These are phyloP conservation scores for Didymella arachidicola DNA, from an alignment of 2,329 filamentous ascomycete species.

Conservation along the genomic window DNA sequence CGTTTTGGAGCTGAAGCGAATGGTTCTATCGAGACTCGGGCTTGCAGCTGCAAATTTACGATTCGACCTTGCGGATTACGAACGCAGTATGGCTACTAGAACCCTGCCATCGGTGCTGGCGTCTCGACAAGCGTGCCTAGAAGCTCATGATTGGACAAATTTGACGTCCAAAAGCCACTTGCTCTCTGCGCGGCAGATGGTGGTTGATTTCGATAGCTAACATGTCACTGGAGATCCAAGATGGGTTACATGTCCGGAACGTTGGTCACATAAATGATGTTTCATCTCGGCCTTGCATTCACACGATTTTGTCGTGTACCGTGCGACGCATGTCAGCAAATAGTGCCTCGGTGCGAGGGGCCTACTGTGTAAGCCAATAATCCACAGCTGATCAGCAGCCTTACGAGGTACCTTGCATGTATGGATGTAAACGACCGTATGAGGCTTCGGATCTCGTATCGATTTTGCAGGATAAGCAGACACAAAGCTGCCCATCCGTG, in stretches of 20 bases:
- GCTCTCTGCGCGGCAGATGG: conserved; percentile 11
- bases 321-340: conserved; percentile 18
- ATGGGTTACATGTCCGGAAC: not conserved
- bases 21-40: conserved; percentile 2
- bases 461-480: not conserved
- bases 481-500: not conserved
- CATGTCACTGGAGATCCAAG: not conserved
- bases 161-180: conserved; percentile 10
- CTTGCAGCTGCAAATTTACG: not conserved
- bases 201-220: conserved; percentile 7
- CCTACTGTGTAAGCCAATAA: conserved; percentile 3
- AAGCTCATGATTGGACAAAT: conserved; percentile 17
- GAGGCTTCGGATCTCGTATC: not conserved
- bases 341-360: conserved; percentile 4
- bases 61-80: not conserved
- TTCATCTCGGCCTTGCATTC: not conserved
- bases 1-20: conserved; percentile 6
- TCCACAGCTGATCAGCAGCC: not conserved
- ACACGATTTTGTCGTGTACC: conserved; percentile 4
- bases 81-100: conserved; percentile 8
- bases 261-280: not conserved
- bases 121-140: conserved; percentile 19
- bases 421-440: not conserved
- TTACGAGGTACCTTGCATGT: not conserved
- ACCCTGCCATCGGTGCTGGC: conserved; percentile 13